These are phyloP conservation scores for Fusarium pseudonygamai DNA, from an alignment of 2,329 filamentous ascomycete genomes.

Conservation along the genomic window DNA sequence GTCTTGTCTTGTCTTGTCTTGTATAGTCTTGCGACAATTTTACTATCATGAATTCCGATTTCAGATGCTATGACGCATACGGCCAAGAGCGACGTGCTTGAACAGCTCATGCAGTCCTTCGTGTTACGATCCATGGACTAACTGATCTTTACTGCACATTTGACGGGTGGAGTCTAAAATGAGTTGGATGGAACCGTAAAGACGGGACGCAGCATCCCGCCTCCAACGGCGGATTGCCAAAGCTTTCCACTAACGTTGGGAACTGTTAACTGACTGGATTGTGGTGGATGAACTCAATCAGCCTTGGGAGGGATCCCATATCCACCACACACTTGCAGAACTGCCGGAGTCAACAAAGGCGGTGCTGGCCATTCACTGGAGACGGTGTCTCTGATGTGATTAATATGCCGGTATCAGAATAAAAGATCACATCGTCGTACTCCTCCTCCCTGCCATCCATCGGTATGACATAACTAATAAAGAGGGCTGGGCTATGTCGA, in stretches of 20 bases:
- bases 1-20: constrained; percentile 22
- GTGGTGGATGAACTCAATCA: constrained; percentile 26
- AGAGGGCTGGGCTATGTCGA: constrained; percentile 10
- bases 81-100: neutral
- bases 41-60: neutral
- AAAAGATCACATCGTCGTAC: neutral
- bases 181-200: constrained; percentile 9
- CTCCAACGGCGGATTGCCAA: constrained; percentile 8
- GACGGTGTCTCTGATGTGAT: constrained; percentile 2
- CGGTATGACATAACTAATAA: constrained; percentile 14
- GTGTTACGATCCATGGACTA: constrained; percentile 6
- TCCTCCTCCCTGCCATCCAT: neutral
- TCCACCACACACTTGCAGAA: constrained; percentile 7
- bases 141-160: constrained; percentile 1
- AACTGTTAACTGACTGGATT: constrained; percentile 1
- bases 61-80: neutral
- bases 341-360: constrained; percentile 17
- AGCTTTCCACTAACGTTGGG: constrained; percentile 6
- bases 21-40: constrained; percentile 2
- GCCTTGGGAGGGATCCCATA: constrained; percentile 35
- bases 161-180: constrained; percentile 7
- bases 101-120: neutral
- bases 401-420: neutral
- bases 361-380: neutral
- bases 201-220: constrained; percentile 29